Evolutionary conservation across 208 protist genomes (phyloP).

Genomic region (Endotrypanum monterogeii): DNA sequence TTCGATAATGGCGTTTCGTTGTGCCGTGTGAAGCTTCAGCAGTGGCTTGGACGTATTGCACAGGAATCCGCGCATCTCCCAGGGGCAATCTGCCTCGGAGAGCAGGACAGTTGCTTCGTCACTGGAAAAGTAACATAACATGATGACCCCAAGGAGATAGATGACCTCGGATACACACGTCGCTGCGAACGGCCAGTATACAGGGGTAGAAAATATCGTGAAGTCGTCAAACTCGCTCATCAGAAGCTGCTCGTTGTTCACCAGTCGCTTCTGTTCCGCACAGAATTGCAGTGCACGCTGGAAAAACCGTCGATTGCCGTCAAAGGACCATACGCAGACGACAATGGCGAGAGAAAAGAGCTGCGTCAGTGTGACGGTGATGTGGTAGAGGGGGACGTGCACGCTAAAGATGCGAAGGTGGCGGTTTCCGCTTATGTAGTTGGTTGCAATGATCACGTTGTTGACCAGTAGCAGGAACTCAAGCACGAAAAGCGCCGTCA

Average conservation of each 20-base stretch:
- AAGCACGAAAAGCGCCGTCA: conserved; percentile 63
- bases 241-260: conserved; percentile 35
- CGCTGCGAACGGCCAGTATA: conserved; percentile 76
- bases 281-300: conserved; percentile 52
- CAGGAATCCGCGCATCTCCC: conserved; percentile 64
- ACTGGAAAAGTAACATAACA: conserved; percentile 49
- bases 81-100: conserved; percentile 78
- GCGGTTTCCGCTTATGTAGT: conserved; percentile 67
- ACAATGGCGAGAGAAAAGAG: conserved; percentile 64
- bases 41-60: conserved; percentile 72
- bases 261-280: conserved; percentile 27
- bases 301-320: conserved; percentile 56
- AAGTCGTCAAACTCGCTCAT: conserved; percentile 62
- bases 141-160: conserved; percentile 43
- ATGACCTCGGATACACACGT: conserved; percentile 53
- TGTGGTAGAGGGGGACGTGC: conserved; percentile 82
- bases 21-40: conserved; percentile 79
- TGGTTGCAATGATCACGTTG: conserved; percentile 34
- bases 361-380: conserved; percentile 55
- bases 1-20: conserved; percentile 80
- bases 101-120: conserved; percentile 62
- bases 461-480: conserved; percentile 74
- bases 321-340: conserved; percentile 54
- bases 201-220: conserved; percentile 66
- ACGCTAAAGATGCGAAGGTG: conserved; percentile 76